phyloP scores from a whole-genome alignment of 345 rosid species.

The Moricandia arvensis region DNA sequence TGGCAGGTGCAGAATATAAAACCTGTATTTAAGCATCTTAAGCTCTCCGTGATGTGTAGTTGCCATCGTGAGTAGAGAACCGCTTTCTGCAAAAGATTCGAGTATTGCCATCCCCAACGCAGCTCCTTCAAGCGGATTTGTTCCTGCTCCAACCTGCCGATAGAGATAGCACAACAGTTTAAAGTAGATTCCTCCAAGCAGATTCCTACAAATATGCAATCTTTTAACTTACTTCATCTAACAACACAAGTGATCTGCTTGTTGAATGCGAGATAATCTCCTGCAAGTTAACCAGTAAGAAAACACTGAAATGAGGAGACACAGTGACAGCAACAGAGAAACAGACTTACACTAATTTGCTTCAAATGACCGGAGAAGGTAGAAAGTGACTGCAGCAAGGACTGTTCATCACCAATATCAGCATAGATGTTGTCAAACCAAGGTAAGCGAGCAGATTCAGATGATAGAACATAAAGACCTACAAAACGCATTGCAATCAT shows the following conservation, averaged over 20 bases:
- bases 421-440: constrained; percentile 95
- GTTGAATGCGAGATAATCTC: constrained; percentile 75
- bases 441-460: constrained; percentile 83
- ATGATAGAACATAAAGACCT: constrained; percentile 81
- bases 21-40: constrained; percentile 92
- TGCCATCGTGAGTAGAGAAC: constrained; percentile 81
- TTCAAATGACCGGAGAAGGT: constrained; percentile 94
- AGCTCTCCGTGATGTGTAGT: constrained; percentile 95
- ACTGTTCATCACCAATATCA: constrained; percentile 95
- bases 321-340: constrained; percentile 16
- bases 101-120: constrained; percentile 90
- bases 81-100: constrained; percentile 74
- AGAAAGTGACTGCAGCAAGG: constrained; percentile 84
- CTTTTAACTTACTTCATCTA: constrained; percentile 75
- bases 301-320: neutral
- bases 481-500: constrained; percentile 25
- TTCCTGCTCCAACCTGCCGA: constrained; percentile 87
- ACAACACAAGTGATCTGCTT: constrained; percentile 70
- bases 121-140: constrained; percentile 98
- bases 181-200: constrained; percentile 2
- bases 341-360: constrained; percentile 72
- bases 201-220: neutral
- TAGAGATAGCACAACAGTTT: neutral
- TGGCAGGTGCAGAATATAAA: constrained; percentile 1
- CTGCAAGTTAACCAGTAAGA: constrained; percentile 46